A percentile compares a stretch with the other conserved stretches of the same genome.
Conservation (phyloP, 1,284 basidiomycete species). For the Boletus hoseneyae region DNA sequence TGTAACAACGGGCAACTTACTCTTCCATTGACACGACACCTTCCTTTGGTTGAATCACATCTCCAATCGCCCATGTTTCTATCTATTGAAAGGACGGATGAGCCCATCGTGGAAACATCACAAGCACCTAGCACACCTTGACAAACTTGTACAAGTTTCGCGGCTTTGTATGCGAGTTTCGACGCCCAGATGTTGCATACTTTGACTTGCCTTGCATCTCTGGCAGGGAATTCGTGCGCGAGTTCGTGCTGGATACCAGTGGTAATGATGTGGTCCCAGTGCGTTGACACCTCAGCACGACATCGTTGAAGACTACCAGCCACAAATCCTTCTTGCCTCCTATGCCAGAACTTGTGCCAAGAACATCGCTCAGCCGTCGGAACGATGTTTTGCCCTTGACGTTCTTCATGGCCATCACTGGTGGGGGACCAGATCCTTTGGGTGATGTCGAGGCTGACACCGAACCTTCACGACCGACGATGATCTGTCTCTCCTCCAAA, state of each 20-base stretch:
- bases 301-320: conserved; percentile 95
- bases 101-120: conserved; percentile 3
- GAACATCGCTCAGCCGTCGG: conserved; percentile 80
- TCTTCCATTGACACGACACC: conserved; percentile 83
- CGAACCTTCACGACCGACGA: conserved; percentile 29
- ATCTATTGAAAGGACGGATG: conserved; percentile 48
- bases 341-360: conserved; percentile 52
- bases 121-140: conserved; percentile 47
- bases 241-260: conserved; percentile 68
- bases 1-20: conserved; percentile 46
- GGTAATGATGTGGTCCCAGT: conserved; percentile 88
- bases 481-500: conserved; percentile 74
- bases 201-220: conserved; percentile 78
- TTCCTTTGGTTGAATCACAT: conserved; percentile 65
- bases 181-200: conserved; percentile 71
- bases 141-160: conserved; percentile 88
- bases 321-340: conserved; percentile 86
- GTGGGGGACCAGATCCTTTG: conserved; percentile 51
- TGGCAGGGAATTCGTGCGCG: conserved; percentile 68
- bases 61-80: conserved; percentile 84
- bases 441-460: conserved; percentile 26
- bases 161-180: conserved; percentile 72
- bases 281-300: conserved; percentile 87
- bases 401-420: conserved; percentile 49
- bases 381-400: conserved; percentile 79